Evolutionary conservation across 805 yeast species (phyloP), one percentile per base, ranked within the genome.

Genomic region (Sugiyamaella mastotermitis): DNA sequence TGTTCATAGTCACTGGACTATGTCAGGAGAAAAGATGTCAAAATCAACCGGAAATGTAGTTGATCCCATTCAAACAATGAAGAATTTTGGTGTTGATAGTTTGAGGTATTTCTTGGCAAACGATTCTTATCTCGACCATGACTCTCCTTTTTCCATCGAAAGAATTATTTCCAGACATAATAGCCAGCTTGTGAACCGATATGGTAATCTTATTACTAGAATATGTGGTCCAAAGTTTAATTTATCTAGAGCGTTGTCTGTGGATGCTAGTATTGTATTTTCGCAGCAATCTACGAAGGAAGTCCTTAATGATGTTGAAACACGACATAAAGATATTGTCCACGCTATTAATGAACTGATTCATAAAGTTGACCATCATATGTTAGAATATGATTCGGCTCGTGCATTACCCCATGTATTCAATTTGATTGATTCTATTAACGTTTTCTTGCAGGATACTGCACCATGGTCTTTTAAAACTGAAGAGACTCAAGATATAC

Each of bases 1-100:
- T 4, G 95, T 92, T 2, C 98, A 92, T 64, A 80, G 94, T 4
- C 98, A 92, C 58, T 92, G 97, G 97, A 66, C 88, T 16, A 74
- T 82, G 58, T 81, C 78, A 23, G 97, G 97, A 0, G 65, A 76
- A 31, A 92, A 92, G 56, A 92, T 92, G 98, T 83, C 95, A 35
- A 92, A 92, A 52, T 80, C 94, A 40, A 63, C 78, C 38, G 96
- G 97, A 0, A 92, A 92, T 55, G 97, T 90, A 7, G 94, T 90
- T 4, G 97, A 92, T 52, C 98, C 98, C 0, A 55, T 83, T 14
- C 72, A 64, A n/a, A 68, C 80, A 21, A 65, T 75, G 16, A 66
- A 72, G 0, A 57, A 67, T 29, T 84, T 82, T 51, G 95, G 87
- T 0, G 58, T 83, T 0, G 70, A 65, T 34, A 43, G 60, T 2